Conservation (phyloP, 2,329 filamentous ascomycete genomes). For the Seiridium cupressi region DNA sequence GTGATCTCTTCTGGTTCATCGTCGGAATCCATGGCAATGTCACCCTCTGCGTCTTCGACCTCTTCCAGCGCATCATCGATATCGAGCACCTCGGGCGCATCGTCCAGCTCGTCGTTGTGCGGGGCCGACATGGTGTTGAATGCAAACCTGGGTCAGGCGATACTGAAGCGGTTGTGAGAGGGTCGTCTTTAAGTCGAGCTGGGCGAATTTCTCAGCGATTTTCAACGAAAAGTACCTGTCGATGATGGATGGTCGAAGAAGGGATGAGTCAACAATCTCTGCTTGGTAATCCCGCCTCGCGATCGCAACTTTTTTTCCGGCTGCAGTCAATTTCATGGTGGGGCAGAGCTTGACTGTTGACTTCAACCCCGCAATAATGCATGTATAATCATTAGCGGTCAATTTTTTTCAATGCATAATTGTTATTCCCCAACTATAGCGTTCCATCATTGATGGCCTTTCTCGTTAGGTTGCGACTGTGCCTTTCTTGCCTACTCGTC, state of each 20-base stretch:
- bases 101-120: constrained; percentile 40
- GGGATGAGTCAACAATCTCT: neutral
- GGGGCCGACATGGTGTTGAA: constrained; percentile 29
- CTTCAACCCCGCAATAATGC: neutral
- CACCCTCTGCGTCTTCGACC: constrained; percentile 54
- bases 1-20: constrained; percentile 67
- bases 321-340: constrained; percentile 3
- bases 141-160: neutral
- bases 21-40: constrained; percentile 78
- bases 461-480: too few species aligned
- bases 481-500: too few species aligned
- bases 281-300: constrained; percentile 5
- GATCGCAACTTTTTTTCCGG: constrained; percentile 3
- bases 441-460: neutral
- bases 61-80: constrained; percentile 78
- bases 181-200: neutral
- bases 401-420: neutral
- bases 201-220: neutral
- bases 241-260: neutral
- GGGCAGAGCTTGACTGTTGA: neutral
- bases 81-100: constrained; percentile 70
- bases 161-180: neutral
- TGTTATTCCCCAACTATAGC: neutral
- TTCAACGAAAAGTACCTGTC: neutral
- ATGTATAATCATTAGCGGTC: neutral